These are phyloP conservation scores for Pulveroboletus frians DNA, from an alignment of 768 basidiomycete species.

Conservation along the genomic window DNA sequence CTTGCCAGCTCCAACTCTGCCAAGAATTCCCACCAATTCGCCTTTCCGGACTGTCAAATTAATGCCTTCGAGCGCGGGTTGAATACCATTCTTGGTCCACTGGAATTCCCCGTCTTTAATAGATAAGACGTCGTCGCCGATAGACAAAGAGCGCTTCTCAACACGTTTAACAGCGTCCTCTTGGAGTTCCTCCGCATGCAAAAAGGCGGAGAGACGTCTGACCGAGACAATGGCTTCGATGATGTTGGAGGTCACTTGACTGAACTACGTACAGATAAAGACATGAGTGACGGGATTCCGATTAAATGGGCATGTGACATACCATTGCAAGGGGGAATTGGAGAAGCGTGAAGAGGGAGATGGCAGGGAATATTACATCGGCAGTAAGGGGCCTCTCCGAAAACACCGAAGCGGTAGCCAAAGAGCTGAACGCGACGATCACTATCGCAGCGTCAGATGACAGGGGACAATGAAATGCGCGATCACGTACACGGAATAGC, in stretches of 20 bases:
- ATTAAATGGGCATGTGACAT: slow-evolving; percentile 8
- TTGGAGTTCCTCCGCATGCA: slow-evolving; percentile 78
- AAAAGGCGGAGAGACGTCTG: slow-evolving; percentile 68
- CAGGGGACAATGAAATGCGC: neutral
- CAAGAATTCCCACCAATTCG: slow-evolving; percentile 78
- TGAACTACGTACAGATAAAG: slow-evolving; percentile 40
- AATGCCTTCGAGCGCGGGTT: slow-evolving; percentile 69
- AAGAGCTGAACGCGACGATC: slow-evolving; percentile 78
- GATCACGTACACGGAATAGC: slow-evolving; percentile 51
- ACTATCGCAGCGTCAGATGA: slow-evolving; percentile 30
- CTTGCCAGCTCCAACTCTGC: slow-evolving; percentile 91
- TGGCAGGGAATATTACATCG: slow-evolving; percentile 94
- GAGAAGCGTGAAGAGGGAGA: slow-evolving; percentile 83
- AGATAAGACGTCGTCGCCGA: slow-evolving; percentile 65
- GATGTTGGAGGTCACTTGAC: slow-evolving; percentile 70
- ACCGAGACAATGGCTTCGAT: slow-evolving; percentile 86
- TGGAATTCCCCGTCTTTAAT: slow-evolving; percentile 76
- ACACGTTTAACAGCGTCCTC: slow-evolving; percentile 62
- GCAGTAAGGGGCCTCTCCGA: slow-evolving; percentile 71
- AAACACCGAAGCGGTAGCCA: slow-evolving; percentile 63
- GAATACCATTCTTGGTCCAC: slow-evolving; percentile 59
- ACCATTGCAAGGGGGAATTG: slow-evolving; percentile 86
- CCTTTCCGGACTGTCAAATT: slow-evolving; percentile 74
- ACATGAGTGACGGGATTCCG: neutral
- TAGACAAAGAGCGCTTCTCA: slow-evolving; percentile 35